Evolutionary conservation across 2,329 filamentous ascomycete genomes (phyloP), one percentile per base, ranked within the genome.

Genomic region (Trichophyton rubrum): DNA sequence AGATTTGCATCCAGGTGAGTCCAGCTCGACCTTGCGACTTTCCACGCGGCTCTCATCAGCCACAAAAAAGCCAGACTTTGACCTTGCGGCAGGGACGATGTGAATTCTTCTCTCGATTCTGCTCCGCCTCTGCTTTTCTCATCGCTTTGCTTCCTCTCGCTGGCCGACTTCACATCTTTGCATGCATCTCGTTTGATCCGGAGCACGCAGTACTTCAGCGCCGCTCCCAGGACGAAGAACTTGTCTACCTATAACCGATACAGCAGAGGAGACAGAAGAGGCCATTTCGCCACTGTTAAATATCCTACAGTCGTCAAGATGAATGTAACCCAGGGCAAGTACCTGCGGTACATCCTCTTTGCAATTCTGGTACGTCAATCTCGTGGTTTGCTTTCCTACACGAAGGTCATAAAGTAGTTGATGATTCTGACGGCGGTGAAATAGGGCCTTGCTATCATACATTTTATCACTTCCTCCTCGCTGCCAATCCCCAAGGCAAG

Each of bases 391-490:
- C 15, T 41, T 41, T 41, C 15, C 13, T 41, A n/a, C 5, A 13
- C 15, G 1, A 30, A 6, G 33, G 33, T 5, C n/a, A 43, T 43
- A n/a, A 11, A 8, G 38, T 58, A 11, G 17, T 27, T 8, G 15
- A 2, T 27, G 35, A 43, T 38, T 51, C 30, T 62, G 30, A 51
- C 30, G 1, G 13, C 51, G 43, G 22, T 15, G 51, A 27, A 53
- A 49, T 6, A 80, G 78, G 74, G 83, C 58, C 75, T 92, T 62
- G 79, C 84, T 62, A 79, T 93, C 63, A 80, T 95, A 70, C 90
- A 91, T 77, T 90, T 91, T 75, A 84, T 93, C 69, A 87, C 88
- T 64, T 82, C 78, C 13, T 86, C 77, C 62, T 82, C 78, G 3
- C 59, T 72, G 53, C 70, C 71, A 22, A 56, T 64, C 13, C 63